phyloP scores from a whole-genome alignment of 106 monocot genomes.

The Alisma plantagoaquatica region DNA sequence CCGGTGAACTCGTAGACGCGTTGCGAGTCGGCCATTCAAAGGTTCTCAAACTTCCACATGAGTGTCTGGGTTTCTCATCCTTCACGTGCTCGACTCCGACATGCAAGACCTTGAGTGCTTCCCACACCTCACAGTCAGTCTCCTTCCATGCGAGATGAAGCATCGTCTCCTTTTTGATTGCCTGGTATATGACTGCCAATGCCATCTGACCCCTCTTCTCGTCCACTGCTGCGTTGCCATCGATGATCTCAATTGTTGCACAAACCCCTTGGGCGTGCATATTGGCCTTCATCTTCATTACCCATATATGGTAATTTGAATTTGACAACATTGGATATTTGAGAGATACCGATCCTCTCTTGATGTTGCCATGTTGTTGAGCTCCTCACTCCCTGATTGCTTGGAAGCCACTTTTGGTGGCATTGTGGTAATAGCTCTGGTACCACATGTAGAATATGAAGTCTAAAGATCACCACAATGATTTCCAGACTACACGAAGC shows the following conservation, averaged over 20 bases:
- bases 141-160: neutral
- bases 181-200: neutral
- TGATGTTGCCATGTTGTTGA: neutral
- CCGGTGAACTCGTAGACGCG: neutral
- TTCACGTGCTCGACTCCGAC: neutral
- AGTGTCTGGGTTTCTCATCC: neutral
- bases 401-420: neutral
- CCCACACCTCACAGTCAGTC: neutral
- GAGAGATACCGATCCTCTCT: neutral
- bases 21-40: neutral
- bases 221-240: neutral
- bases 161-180: neutral
- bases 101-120: neutral
- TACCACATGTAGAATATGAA: neutral
- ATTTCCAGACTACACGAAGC: no score
- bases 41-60: neutral
- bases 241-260: neutral
- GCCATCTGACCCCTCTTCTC: neutral
- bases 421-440: neutral
- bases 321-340: neutral
- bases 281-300: neutral
- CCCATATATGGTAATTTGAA: neutral
- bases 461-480: neutral
- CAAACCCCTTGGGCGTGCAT: neutral
- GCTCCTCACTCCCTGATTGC: neutral